Evolutionary conservation across 164 flowering plant species (phyloP).

Genomic region (grape (Vitis vinifera)): ASM3070453v1 NC_081813.1:2049501-2050000

Average conservation of each 20-base stretch:
- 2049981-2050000: not conserved
- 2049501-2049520: conserved; percentile 1
- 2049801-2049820: conserved; percentile 1
- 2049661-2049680: conserved; percentile 14
- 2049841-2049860: not conserved
- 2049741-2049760: not conserved
- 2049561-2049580: conserved; percentile 8
- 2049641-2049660: not conserved
- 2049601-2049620: conserved; percentile 27
- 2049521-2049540: not conserved
- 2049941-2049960: conserved; percentile 4
- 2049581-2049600: conserved; percentile 3
- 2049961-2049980: not conserved
- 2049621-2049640: conserved; percentile 9
- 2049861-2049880: conserved; percentile 10
- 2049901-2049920: not conserved
- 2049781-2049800: conserved; percentile 7
- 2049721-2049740: conserved; percentile 10
- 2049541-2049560: not conserved
- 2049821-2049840: conserved; percentile 3
- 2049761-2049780: not conserved
- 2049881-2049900: conserved; percentile 1
- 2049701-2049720: conserved; percentile 9
- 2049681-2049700: not conserved
- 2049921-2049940: not conserved